Conservation (phyloP, 176 grass and related monocot genomes). For the Echinochloa phyllopogon region DNA sequence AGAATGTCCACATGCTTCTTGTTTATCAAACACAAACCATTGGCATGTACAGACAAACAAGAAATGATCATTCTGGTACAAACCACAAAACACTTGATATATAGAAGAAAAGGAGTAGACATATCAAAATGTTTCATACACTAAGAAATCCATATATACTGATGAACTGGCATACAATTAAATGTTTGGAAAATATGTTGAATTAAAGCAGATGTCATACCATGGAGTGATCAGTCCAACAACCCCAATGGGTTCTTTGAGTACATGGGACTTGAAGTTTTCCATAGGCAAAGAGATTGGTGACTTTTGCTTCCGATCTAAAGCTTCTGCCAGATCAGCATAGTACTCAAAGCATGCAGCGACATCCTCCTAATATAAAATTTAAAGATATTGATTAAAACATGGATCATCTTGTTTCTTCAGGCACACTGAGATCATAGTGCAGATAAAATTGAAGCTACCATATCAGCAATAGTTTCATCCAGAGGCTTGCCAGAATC, state of each 20-base stretch:
- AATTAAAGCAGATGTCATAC: constrained; percentile 58
- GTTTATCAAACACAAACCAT: constrained; percentile 14
- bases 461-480: constrained; percentile 82
- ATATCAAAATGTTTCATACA: neutral
- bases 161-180: neutral
- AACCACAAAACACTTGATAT: constrained; percentile 16
- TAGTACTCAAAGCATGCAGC: constrained; percentile 93
- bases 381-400: constrained; percentile 36
- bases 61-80: neutral
- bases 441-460: constrained; percentile 36
- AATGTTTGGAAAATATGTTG: constrained; percentile 8
- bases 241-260: constrained; percentile 96
- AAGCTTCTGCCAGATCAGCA: constrained; percentile 81
- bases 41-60: constrained; percentile 4
- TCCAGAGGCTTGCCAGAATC: constrained; percentile 93
- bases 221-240: constrained; percentile 95
- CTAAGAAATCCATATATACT: neutral
- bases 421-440: constrained; percentile 1
- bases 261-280: constrained; percentile 73
- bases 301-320: constrained; percentile 78
- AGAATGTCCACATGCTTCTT: constrained; percentile 4
- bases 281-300: constrained; percentile 84
- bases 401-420: neutral
- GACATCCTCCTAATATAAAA: constrained; percentile 84
- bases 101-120: constrained; percentile 11